Conservation (phyloP, 768 basidiomycete species). For the Calocybe cyanea region DNA sequence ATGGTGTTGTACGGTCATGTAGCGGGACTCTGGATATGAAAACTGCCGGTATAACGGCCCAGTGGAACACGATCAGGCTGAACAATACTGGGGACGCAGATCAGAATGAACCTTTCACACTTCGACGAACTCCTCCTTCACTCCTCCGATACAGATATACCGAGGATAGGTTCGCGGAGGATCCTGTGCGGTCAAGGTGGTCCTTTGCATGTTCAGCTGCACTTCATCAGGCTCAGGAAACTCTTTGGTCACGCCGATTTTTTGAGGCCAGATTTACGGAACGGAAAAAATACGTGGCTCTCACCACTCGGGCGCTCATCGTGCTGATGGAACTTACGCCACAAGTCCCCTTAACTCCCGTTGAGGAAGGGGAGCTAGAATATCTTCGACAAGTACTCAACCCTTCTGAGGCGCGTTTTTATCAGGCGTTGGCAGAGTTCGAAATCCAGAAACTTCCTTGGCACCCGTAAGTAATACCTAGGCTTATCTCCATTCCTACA, state of each 20-base stretch:
- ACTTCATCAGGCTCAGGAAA: slow-evolving; percentile 25
- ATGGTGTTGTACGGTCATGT: slow-evolving; percentile 22
- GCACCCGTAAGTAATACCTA: slow-evolving; percentile 30
- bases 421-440: slow-evolving; percentile 28
- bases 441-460: slow-evolving; percentile 31
- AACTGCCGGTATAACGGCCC: slow-evolving; percentile 17
- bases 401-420: slow-evolving; percentile 31
- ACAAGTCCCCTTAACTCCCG: slow-evolving; percentile 22
- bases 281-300: slow-evolving; percentile 27
- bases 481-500: neutral
- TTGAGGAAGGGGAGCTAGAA: slow-evolving; percentile 26
- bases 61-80: slow-evolving; percentile 11
- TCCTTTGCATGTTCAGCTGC: slow-evolving; percentile 28
- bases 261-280: slow-evolving; percentile 27
- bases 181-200: slow-evolving; percentile 30
- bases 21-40: slow-evolving; percentile 19
- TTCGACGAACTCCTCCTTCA: slow-evolving; percentile 26
- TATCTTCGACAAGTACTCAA: slow-evolving; percentile 26
- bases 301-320: slow-evolving; percentile 25
- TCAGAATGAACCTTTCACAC: slow-evolving; percentile 18
- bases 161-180: slow-evolving; percentile 21
- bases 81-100: slow-evolving; percentile 7
- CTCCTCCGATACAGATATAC: slow-evolving; percentile 28
- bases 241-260: slow-evolving; percentile 28
- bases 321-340: slow-evolving; percentile 28